Conservation (phyloP, 1,284 basidiomycete genomes). For the Schizopora paradoxa region DNA sequence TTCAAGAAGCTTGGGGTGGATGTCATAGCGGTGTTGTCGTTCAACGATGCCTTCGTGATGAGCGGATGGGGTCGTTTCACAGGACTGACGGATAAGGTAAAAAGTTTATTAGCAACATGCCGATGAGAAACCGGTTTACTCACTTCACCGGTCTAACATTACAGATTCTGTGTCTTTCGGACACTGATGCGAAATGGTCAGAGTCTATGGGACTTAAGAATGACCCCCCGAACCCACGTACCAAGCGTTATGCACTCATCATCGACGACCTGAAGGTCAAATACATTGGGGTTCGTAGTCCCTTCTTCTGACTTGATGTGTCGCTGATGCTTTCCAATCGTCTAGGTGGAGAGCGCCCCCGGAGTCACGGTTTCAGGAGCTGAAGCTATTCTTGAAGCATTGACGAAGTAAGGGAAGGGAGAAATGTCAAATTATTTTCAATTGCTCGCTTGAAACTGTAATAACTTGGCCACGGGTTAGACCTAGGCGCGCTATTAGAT, state of each 20-base stretch:
- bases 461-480: no score
- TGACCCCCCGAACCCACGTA: slow-evolving; percentile 56
- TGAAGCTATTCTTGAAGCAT: no score
- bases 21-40: slow-evolving; percentile 60
- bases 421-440: no score
- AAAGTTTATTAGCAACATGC: background rate
- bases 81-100: slow-evolving; percentile 68
- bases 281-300: slow-evolving; percentile 48
- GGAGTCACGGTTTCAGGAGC: no score
- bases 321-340: no score
- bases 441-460: no score
- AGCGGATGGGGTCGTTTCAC: slow-evolving; percentile 70
- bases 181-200: slow-evolving; percentile 63
- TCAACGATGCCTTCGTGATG: slow-evolving; percentile 77
- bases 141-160: background rate
- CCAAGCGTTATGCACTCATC: slow-evolving; percentile 65
- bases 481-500: no score
- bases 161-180: slow-evolving; percentile 64
- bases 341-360: no score
- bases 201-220: slow-evolving; percentile 52
- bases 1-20: slow-evolving; percentile 76
- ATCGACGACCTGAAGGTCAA: slow-evolving; percentile 67
- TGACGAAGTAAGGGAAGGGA: no score
- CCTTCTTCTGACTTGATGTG: no score
- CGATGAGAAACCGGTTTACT: background rate